phyloP scores from a whole-genome alignment of 1,284 basidiomycete species.

The Ustilago nuda region DNA sequence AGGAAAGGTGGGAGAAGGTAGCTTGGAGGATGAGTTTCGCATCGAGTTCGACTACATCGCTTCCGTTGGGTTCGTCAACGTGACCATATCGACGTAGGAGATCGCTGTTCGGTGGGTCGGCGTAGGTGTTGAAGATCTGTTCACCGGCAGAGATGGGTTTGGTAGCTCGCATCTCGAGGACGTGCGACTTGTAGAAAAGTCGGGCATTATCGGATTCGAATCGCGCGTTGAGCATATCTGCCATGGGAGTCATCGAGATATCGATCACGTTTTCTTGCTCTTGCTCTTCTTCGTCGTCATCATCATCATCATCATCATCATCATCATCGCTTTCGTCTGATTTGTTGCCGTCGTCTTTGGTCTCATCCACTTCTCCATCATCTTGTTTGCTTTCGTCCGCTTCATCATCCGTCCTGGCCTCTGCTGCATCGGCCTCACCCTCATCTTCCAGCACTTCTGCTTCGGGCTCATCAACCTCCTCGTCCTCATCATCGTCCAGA shows the following conservation, averaged over 20 bases:
- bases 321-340: conserved; percentile 13
- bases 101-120: conserved; percentile 92
- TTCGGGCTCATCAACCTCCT: conserved; percentile 42
- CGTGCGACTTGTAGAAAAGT: conserved; percentile 81
- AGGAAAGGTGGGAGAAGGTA: conserved; percentile 16
- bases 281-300: conserved; percentile 47
- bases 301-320: conserved; percentile 42
- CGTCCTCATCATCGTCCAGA: conserved; percentile 53
- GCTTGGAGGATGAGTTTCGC: conserved; percentile 80
- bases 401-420: conserved; percentile 4
- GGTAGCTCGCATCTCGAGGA: conserved; percentile 84
- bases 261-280: conserved; percentile 72
- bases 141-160: conserved; percentile 80
- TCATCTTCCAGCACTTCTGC: conserved; percentile 55
- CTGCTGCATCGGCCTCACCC: conserved; percentile 34
- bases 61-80: conserved; percentile 88
- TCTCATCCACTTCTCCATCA: conserved; percentile 26
- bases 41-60: conserved; percentile 85
- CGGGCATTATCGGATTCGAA: conserved; percentile 72
- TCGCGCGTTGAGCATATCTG: conserved; percentile 78
- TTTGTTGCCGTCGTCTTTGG: conserved; percentile 21
- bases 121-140: conserved; percentile 95
- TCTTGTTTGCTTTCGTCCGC: conserved; percentile 8
- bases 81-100: conserved; percentile 93
- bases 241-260: conserved; percentile 95